Evolutionary conservation across 2,329 filamentous ascomycete species (phyloP).

Genomic region (Leptographium lundbergii): DNA sequence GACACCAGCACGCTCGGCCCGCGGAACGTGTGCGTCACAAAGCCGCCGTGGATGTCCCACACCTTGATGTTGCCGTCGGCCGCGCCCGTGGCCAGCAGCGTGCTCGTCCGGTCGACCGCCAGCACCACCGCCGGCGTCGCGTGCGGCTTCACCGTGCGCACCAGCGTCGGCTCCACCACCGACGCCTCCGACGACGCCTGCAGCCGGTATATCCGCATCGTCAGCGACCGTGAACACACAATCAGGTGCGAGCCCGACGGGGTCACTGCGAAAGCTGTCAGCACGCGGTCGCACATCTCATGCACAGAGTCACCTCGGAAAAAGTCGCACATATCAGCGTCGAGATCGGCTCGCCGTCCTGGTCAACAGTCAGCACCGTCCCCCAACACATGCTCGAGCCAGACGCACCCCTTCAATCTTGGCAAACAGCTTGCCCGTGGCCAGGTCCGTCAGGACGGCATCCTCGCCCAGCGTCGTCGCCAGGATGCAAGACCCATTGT

Average conservation of each 20-base stretch:
- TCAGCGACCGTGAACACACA: slow-evolving; percentile 86
- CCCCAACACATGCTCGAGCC: background rate
- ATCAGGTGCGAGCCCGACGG: slow-evolving; percentile 80
- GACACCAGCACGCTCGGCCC: slow-evolving; percentile 87
- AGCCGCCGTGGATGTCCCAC: slow-evolving; percentile 87
- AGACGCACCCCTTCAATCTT: slow-evolving; percentile 68
- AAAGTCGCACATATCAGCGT: slow-evolving; percentile 35
- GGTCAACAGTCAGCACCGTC: slow-evolving; percentile 13
- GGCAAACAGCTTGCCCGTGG: slow-evolving; percentile 69
- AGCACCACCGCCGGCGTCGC: slow-evolving; percentile 78
- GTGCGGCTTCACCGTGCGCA: slow-evolving; percentile 80
- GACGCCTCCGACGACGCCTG: slow-evolving; percentile 32
- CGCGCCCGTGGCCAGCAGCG: slow-evolving; percentile 80
- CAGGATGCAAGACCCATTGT: slow-evolving; percentile 67
- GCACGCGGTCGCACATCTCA: background rate
- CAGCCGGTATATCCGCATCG: slow-evolving; percentile 83
- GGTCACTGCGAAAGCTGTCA: slow-evolving; percentile 45
- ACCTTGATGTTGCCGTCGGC: slow-evolving; percentile 92
- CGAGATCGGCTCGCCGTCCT: slow-evolving; percentile 73
- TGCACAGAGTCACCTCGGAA: too few relatives aligned
- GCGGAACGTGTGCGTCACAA: slow-evolving; percentile 88
- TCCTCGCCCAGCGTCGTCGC: slow-evolving; percentile 88
- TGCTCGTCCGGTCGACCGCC: slow-evolving; percentile 75
- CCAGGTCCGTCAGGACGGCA: slow-evolving; percentile 73
- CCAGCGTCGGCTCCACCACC: slow-evolving; percentile 51